Evolutionary conservation across 306 rosid species (phyloP), one percentile per base, ranked within the genome.

Genomic region (Acmispon strigosus): DNA sequence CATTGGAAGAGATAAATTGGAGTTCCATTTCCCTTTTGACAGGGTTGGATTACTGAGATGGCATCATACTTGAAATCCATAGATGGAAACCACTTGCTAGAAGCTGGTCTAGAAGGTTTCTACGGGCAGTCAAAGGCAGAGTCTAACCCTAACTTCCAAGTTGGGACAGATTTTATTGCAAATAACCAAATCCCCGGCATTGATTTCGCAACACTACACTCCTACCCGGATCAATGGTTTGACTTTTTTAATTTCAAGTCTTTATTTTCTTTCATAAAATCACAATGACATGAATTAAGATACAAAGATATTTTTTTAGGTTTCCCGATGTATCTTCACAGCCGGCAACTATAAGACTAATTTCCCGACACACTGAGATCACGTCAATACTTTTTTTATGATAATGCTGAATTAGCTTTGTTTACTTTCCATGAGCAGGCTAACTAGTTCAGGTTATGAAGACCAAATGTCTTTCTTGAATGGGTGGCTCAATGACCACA

Each of bases 21-120:
- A 18, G 10, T 45, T 13, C 2, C 0, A 27, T 72, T 6, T 53
- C 9, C 16, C 15, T 74, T 41, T 51, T 75, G 58, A 29, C 82
- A 94, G 99, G 86, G 39, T 45, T 95, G 99, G 97, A 84, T 95
- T 73, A 84, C 76, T 51, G 99, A 95, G 83, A 95, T 95, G 96
- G 92, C 96, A 52, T 76, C 96, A 44, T 81, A 89, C 69, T 79
- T 95, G 84, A 95, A 95, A 84, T 91, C 97, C 17, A 69, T 91
- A 2, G 99, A 95, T 83, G 87, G 86, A 19, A 95, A 89, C 51
- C 99, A 95, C 77, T 76, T 95, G 80, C 81, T 94, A 10, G 96
- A 89, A 82, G 89, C 78, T 70, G 99, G 97, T 74, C 74, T 94
- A 8, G 97, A 91, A 75, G 97, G 99, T 36, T 94, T 94, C 77